These are phyloP conservation scores for Colletotrichum sp. DNA, from an alignment of 2,329 filamentous ascomycete species.

Conservation along the genomic window DNA sequence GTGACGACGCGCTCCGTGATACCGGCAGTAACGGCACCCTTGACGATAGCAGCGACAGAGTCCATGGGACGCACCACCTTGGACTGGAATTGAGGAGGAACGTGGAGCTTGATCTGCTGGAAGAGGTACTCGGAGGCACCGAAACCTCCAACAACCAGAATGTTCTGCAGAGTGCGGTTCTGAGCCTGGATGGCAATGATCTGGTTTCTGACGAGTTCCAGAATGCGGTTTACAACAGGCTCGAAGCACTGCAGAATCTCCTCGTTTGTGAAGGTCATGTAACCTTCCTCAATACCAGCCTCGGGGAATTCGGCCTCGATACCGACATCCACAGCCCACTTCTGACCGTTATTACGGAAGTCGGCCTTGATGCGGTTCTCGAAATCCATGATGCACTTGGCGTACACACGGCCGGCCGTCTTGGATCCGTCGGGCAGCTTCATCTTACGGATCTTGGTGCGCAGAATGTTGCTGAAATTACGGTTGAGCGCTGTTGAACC, in stretches of 20 bases:
- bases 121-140: conserved; percentile 98
- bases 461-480: conserved; percentile 97
- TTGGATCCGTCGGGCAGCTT: conserved; percentile 96
- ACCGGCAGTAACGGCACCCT: conserved; percentile 95
- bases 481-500: conserved; percentile 98
- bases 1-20: conserved; percentile 97
- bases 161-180: conserved; percentile 92
- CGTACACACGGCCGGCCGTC: conserved; percentile 97
- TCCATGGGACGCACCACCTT: conserved; percentile 99
- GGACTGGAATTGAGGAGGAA: conserved; percentile 96
- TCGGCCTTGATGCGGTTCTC: conserved; percentile 99
- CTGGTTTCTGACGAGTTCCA: conserved; percentile 95
- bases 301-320: conserved; percentile 99
- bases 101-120: conserved; percentile 98
- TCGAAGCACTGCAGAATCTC: conserved; percentile 99
- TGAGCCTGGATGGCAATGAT: conserved; percentile 99
- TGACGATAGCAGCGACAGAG: conserved; percentile 97
- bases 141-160: conserved; percentile 96
- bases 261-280: conserved; percentile 99
- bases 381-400: conserved; percentile 99
- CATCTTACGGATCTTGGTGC: conserved; percentile 99
- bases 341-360: conserved; percentile 98
- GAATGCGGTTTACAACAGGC: conserved; percentile 94
- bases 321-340: conserved; percentile 98
- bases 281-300: conserved; percentile 96